A percentile compares a stretch with the other conserved stretches of the same genome.
Conservation (phyloP, 2,329 filamentous ascomycete species). For the Neonectria coccinea region DNA sequence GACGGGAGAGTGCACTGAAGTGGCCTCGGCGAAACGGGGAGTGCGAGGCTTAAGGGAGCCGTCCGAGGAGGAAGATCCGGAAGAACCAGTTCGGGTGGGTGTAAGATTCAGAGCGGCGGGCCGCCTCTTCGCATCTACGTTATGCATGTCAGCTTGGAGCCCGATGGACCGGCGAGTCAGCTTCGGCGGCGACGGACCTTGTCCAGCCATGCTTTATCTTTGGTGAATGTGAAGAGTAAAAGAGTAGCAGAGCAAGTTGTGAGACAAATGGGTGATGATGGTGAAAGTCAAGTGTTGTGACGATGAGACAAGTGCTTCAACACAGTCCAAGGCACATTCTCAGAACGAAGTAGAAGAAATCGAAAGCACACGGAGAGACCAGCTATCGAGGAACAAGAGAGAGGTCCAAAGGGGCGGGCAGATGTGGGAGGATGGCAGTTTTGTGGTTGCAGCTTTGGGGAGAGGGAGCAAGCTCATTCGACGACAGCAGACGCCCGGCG, state of each 20-base stretch:
- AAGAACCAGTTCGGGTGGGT: constrained; percentile 61
- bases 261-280: constrained; percentile 16
- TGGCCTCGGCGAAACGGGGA: constrained; percentile 85
- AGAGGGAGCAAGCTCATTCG: constrained; percentile 48
- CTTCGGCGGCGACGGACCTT: constrained; percentile 52
- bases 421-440: constrained; percentile 61
- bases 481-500: constrained; percentile 52
- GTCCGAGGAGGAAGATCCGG: constrained; percentile 63
- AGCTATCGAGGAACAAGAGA: constrained; percentile 64
- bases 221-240: constrained; percentile 30
- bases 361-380: constrained; percentile 61
- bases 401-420: constrained; percentile 48
- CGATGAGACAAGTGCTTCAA: constrained; percentile 37
- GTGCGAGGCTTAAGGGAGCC: constrained; percentile 76
- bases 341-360: constrained; percentile 49
- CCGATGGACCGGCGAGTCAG: constrained; percentile 6
- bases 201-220: constrained; percentile 51
- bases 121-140: constrained; percentile 66
- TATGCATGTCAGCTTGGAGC: constrained; percentile 40
- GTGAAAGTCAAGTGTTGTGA: constrained; percentile 15
- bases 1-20: constrained; percentile 80
- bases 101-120: constrained; percentile 67
- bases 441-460: constrained; percentile 57
- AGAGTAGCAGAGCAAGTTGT: constrained; percentile 8
- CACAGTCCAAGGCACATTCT: constrained; percentile 43